Evolutionary conservation across 1,284 basidiomycete species (phyloP).

Genomic region (Apiotrichum gamsii): DNA sequence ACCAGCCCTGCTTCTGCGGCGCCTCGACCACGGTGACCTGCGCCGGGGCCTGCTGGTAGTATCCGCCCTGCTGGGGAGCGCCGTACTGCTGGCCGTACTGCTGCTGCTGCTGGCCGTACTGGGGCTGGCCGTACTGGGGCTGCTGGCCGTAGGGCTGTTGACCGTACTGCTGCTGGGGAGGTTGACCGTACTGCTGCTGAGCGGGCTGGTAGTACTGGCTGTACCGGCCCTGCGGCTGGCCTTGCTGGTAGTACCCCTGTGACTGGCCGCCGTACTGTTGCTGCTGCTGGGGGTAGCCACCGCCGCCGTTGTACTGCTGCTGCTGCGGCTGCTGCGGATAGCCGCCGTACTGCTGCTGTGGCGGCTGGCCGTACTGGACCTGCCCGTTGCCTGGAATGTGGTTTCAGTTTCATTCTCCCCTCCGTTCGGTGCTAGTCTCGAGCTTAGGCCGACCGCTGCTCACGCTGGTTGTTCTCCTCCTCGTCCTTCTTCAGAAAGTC

Average conservation of each 20-base stretch:
- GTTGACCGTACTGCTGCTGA: neutral
- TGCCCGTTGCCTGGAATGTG: too few relatives aligned
- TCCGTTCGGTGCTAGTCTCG: too few relatives aligned
- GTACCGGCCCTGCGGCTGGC: neutral
- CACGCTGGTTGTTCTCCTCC: neutral
- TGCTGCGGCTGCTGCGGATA: neutral
- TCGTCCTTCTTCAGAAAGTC: conserved; percentile 3
- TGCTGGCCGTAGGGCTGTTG: neutral
- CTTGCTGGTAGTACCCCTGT: neutral
- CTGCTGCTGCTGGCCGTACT: neutral
- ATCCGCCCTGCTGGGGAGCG: neutral
- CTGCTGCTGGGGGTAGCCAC: neutral
- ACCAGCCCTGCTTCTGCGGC: neutral
- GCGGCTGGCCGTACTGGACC: neutral
- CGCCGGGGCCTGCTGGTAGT: neutral
- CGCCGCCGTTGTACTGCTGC: neutral
- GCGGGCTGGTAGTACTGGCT: too few relatives aligned
- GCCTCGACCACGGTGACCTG: neutral
- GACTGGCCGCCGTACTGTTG: neutral
- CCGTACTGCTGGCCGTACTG: conserved; percentile 1
- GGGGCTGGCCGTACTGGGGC: neutral
- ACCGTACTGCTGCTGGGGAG: neutral
- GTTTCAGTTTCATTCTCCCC: too few relatives aligned
- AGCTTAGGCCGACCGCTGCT: too few relatives aligned
- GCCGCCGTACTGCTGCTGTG: neutral